Base-by-base conservation (phyloP, 2,329 filamentous ascomycete genomes). In the Phoma sp. region DNA sequence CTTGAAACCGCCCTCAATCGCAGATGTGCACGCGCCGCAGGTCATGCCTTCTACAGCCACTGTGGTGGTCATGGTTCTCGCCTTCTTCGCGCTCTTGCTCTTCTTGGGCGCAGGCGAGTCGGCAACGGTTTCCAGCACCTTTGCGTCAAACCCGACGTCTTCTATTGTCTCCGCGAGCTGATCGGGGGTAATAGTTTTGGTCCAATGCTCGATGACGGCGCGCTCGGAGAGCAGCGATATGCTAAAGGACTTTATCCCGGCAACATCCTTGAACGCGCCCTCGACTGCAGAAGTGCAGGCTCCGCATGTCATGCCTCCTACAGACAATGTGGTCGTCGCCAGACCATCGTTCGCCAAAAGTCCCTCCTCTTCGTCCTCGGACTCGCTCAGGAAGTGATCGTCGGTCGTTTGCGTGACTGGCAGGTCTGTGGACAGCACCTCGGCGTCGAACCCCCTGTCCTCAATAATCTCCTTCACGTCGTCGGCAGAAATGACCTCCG, bases 41-140 rank as follows among this genome's bases (percentile, higher is more conserved):
- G 95, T 99, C 95, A 99, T 99, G 45, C 95, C 95, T 63, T 95
- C 91, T 49, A 99, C 90, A 4, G 90, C 87, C 14, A 99, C 83
- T 0, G 93, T 98, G 0, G 93, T 97, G 0, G 86, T 90, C 52
- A 88, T 81, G 29, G 71, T 76, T 52, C 58, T 84, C 67, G 45
- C 78, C 76, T 58, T 79, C 74, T 62, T 73, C 58, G 70, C 67
- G 44, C 60, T 65, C 56, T 72, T 66, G 47, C 75, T 78, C 43
- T 68, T 68, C 42, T 68, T 71, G 32, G 58, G 60, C 25, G 57
- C 57, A 29, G 66, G 47, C 11, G 60, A 52, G 22, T 82, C 76
- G 56, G 81, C 77, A 54, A 83, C 83, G 32, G 88, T 90, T 64
- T 93, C 90, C 57, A 96, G 71, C 43, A 98, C 80, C 22, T 85